Conservation (phyloP, 2,329 filamentous ascomycete species). For the Penicillium capsulatum region DNA sequence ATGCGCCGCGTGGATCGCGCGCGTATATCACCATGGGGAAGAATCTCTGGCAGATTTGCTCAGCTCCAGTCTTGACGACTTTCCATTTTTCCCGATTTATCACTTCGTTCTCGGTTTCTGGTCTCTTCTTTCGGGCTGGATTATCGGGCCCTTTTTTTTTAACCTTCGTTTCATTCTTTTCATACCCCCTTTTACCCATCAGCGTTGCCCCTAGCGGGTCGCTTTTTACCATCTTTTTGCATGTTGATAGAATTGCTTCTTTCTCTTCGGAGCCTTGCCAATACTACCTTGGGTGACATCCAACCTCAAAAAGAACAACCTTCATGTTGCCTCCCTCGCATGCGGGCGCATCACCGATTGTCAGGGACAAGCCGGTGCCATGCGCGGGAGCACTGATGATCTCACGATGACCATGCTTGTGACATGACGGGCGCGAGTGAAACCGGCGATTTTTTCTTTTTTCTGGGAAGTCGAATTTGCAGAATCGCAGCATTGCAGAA, state of each 20-base stretch:
- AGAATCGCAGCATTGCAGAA: no score
- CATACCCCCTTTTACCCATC: constrained; percentile 4
- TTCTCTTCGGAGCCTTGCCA: constrained; percentile 16
- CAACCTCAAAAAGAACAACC: constrained; percentile 3
- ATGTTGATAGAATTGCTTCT: constrained; percentile 19
- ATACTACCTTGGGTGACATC: constrained; percentile 20
- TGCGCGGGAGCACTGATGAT: constrained; percentile 3
- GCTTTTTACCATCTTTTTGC: constrained; percentile 6
- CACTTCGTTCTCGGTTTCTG: constrained; percentile 15
- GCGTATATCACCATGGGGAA: constrained; percentile 6
- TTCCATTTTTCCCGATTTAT: constrained; percentile 11
- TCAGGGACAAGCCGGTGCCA: no score
- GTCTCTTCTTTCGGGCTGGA: constrained; percentile 1
- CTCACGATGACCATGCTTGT: constrained; percentile 5
- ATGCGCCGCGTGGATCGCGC: constrained; percentile 19
- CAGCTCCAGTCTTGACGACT: constrained; percentile 18
- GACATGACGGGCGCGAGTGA: neutral
- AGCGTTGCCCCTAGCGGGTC: constrained; percentile 21
- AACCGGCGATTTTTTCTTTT: neutral
- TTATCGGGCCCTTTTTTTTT: constrained; percentile 10
- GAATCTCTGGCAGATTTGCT: constrained; percentile 26
- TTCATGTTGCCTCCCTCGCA: neutral
- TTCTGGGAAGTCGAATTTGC: no score
- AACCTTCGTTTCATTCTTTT: constrained; percentile 17
- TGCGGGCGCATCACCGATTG: constrained; percentile 1